Evolutionary conservation across 345 rosid genomes (phyloP).

Genomic region (Linum tenue): DNA sequence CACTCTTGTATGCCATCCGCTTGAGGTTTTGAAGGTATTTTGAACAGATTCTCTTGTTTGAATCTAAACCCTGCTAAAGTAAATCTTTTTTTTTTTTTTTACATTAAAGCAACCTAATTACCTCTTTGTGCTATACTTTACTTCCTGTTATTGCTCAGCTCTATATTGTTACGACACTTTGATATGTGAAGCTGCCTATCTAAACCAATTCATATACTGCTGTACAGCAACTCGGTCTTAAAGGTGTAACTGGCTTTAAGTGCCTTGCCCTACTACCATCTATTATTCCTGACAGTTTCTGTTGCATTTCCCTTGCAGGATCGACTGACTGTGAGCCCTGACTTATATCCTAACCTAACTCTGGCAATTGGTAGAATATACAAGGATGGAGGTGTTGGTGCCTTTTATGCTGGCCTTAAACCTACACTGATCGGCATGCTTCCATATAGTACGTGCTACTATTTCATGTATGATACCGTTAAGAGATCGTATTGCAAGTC

Average conservation of each 20-base stretch:
- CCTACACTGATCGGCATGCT: conserved; percentile 95
- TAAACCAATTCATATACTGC: not conserved
- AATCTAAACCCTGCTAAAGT: not conserved
- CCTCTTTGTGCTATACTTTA: not conserved
- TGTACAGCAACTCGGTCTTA: not conserved
- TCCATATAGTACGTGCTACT: conserved; percentile 93
- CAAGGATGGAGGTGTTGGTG: conserved; percentile 74
- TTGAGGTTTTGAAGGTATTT: conserved; percentile 91
- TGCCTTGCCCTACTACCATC: not conserved
- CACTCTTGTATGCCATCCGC: conserved; percentile 95
- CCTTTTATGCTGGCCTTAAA: conserved; percentile 71
- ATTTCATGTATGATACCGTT: conserved; percentile 79
- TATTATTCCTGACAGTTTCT: conserved; percentile 8
- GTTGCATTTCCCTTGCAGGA: conserved; percentile 46
- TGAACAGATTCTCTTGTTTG: not conserved
- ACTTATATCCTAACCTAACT: conserved; percentile 66
- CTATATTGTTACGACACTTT: not conserved
- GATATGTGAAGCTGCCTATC: not conserved
- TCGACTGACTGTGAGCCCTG: conserved; percentile 83
- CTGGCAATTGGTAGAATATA: conserved; percentile 70
- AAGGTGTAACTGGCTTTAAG: no score
- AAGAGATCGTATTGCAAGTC: conserved; percentile 64
- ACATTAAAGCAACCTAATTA: not conserved
- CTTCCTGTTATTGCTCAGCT: not conserved
- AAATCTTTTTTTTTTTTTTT: no score